These are phyloP conservation scores for Globisporangium nodosum DNA, from an alignment of 352 stramenopile species.

Conservation along the genomic window DNA sequence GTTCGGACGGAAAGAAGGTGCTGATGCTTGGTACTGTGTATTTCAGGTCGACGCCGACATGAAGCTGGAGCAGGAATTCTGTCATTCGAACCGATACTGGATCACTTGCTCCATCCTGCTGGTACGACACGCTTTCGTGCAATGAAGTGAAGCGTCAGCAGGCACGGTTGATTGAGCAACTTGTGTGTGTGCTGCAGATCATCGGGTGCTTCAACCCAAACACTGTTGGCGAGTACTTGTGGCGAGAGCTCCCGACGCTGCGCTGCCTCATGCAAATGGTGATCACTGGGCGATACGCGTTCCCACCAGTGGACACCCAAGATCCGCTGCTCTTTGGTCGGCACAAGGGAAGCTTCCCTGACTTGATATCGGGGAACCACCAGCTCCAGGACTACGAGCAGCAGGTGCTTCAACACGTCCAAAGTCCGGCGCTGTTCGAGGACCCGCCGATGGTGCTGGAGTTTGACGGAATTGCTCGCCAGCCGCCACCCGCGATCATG, in stretches of 20 bases:
- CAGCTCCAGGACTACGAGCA: constrained; percentile 72
- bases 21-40: constrained; percentile 1
- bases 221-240: constrained; percentile 72
- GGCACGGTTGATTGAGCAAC: background rate
- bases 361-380: constrained; percentile 50
- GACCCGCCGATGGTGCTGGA: constrained; percentile 76
- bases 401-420: constrained; percentile 48
- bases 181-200: constrained; percentile 16
- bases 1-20: background rate
- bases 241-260: constrained; percentile 67
- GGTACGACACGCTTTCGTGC: constrained; percentile 22
- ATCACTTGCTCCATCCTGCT: constrained; percentile 82
- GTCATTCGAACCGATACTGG: constrained; percentile 76
- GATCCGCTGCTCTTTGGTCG: constrained; percentile 61
- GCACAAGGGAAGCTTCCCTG: constrained; percentile 42
- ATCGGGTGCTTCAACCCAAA: constrained; percentile 70
- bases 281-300: constrained; percentile 72
- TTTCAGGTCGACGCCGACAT: constrained; percentile 44
- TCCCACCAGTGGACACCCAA: constrained; percentile 49
- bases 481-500: constrained; percentile 67
- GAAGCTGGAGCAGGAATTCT: constrained; percentile 72
- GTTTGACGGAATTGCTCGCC: constrained; percentile 49
- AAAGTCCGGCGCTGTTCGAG: constrained; percentile 36
- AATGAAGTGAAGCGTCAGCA: background rate
- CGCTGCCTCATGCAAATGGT: constrained; percentile 83